Evolutionary conservation across 768 basidiomycete genomes (phyloP).

Genomic region (Trametes cinnabarina): DNA sequence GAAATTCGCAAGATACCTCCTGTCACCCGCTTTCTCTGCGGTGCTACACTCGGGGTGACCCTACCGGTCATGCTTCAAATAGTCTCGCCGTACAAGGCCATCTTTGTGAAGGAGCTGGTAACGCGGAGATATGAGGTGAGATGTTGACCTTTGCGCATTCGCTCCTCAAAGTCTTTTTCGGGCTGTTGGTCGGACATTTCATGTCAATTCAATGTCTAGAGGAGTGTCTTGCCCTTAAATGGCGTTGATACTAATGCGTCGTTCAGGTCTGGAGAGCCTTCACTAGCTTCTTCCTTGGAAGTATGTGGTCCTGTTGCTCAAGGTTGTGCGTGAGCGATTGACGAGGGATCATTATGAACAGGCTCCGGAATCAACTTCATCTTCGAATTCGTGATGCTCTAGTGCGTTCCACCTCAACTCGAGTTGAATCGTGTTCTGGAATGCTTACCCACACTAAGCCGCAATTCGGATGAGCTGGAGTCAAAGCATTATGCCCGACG

Average conservation of each 20-base stretch:
- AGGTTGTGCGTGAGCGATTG: too few relatives aligned
- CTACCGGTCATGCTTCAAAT: slow-evolving; percentile 54
- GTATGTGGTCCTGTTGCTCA: too few relatives aligned
- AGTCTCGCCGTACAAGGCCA: slow-evolving; percentile 48
- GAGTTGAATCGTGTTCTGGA: neutral
- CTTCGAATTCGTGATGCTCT: slow-evolving; percentile 71
- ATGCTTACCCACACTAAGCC: slow-evolving; percentile 41
- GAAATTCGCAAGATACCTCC: slow-evolving; percentile 82
- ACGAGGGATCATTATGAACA: too few relatives aligned
- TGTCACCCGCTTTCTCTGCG: slow-evolving; percentile 70
- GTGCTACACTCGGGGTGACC: slow-evolving; percentile 60
- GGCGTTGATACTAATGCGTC: neutral
- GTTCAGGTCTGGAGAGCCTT: slow-evolving; percentile 68
- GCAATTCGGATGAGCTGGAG: slow-evolving; percentile 65
- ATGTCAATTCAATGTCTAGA: too few relatives aligned
- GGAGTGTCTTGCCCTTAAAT: too few relatives aligned
- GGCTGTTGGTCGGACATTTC: too few relatives aligned
- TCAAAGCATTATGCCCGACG: slow-evolving; percentile 51
- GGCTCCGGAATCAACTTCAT: slow-evolving; percentile 52
- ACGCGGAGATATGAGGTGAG: slow-evolving; percentile 53
- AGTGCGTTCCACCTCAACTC: slow-evolving; percentile 41
- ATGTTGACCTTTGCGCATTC: neutral
- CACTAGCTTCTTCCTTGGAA: slow-evolving; percentile 73
- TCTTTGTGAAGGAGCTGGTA: slow-evolving; percentile 52
- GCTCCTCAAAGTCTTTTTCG: too few relatives aligned